Evolutionary conservation across 306 rosid genomes (phyloP), one percentile per base, ranked within the genome.

Genomic region (Phaseolus lunatus): DNA sequence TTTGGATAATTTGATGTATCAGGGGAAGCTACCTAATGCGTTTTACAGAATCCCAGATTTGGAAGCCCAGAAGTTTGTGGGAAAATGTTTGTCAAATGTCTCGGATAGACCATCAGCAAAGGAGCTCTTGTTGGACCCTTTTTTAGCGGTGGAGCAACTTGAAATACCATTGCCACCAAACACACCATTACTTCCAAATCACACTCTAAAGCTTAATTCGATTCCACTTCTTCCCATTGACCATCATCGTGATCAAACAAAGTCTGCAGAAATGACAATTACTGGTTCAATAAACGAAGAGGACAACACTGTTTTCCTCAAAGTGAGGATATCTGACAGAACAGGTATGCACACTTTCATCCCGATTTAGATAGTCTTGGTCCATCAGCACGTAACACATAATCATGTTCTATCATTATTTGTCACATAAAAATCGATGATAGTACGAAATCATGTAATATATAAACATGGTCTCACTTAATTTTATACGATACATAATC

Each of bases 21-120:
- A 94, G 98, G 97, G 97, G 15, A 94, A 92, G 84, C 82, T 92
- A 31, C 98, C 98, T 1, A 71, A 85, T 14, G 97, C 92, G 1
- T 87, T 84, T 76, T 78, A 86, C 83, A 82, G 82, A 78, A 89
- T 94, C 76, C 69, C 89, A 80, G 88, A 90, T 61, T 58, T 48
- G 77, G 97, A 94, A 73, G 96, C 96, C 1, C 89, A 63, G 26
- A 76, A 49, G 69, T 94, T 94, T 43, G 94, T 94, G 29, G 91
- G 87, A n/a, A 89, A 78, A 72, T 94, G 98, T 84, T 83, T 94
- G 72, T 89, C 63, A 59, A 74, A 82, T 83, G 94, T 77, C 64
- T 85, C 94, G 15, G 70, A 83, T 82, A 94, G 98, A 76, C 81
- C 85, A 66, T 81, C 92, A 0, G 96, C 98, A 4, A 75, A 67